Evolutionary conservation across 805 yeast genomes (phyloP).

Genomic region (Saturnispora mendoncae): DNA sequence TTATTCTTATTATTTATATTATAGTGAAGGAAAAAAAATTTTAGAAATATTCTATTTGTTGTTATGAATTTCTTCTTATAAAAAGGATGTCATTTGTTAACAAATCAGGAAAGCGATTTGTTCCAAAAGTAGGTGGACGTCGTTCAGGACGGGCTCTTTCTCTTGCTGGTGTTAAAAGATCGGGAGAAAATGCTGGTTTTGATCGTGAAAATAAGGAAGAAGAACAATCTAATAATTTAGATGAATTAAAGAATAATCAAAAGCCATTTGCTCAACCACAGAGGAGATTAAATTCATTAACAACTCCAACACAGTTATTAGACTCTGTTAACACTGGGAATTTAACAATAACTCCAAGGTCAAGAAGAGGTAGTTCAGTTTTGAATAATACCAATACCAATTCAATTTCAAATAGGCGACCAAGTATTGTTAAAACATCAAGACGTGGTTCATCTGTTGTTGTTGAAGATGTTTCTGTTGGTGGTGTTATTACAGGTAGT

Average conservation of each 20-base stretch:
- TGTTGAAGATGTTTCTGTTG: constrained; percentile 20
- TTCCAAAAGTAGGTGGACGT: constrained; percentile 38
- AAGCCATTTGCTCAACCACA: background rate
- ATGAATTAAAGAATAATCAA: too few relatives aligned
- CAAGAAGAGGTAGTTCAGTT: constrained; percentile 10
- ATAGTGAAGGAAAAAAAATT: background rate
- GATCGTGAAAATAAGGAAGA: background rate
- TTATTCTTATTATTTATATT: background rate
- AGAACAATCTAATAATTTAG: too few relatives aligned
- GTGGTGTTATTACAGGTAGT: constrained; percentile 13
- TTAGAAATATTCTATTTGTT: background rate
- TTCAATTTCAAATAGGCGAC: background rate
- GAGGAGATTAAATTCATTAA: constrained; percentile 12
- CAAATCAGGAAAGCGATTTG: constrained; percentile 53
- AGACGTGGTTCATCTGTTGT: constrained; percentile 7
- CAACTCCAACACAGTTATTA: constrained; percentile 11
- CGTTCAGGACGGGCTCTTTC: background rate
- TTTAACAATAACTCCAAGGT: constrained; percentile 1
- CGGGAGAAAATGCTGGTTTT: background rate
- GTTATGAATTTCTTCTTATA: background rate
- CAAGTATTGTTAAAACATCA: constrained; percentile 6
- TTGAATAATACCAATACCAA: background rate
- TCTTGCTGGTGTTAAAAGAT: background rate
- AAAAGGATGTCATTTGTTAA: constrained; percentile 23
- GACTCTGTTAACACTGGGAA: too few relatives aligned